Conservation (phyloP, 805 yeast species). For the Tanozyma kutaoensis region DNA sequence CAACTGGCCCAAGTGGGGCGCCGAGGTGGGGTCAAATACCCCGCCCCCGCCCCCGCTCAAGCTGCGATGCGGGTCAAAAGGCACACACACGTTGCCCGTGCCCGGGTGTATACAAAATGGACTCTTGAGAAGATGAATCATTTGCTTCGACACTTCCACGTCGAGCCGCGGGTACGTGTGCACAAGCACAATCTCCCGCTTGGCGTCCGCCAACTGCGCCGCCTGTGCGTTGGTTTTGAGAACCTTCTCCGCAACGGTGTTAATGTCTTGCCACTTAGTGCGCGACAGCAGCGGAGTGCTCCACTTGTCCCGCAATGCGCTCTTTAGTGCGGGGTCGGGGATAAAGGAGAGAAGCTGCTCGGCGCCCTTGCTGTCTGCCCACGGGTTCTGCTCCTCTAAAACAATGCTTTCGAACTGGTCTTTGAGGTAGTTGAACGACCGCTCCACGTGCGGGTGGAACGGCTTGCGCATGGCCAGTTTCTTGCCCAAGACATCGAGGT, state of each 20-base stretch:
- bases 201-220: slow-evolving; percentile 47
- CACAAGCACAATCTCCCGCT: slow-evolving; percentile 68
- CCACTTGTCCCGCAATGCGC: slow-evolving; percentile 51
- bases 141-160: slow-evolving; percentile 80
- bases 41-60: slow-evolving; percentile 17
- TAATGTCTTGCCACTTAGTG: slow-evolving; percentile 75
- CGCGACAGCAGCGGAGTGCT: slow-evolving; percentile 23
- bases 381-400: slow-evolving; percentile 77
- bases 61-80: slow-evolving; percentile 42
- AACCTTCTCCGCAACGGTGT: slow-evolving; percentile 31
- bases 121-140: slow-evolving; percentile 85
- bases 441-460: slow-evolving; percentile 73
- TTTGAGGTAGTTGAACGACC: slow-evolving; percentile 60
- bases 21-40: slow-evolving; percentile 58
- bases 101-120: slow-evolving; percentile 97
- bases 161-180: slow-evolving; percentile 87
- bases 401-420: slow-evolving; percentile 52
- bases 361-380: slow-evolving; percentile 32
- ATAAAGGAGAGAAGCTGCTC: slow-evolving; percentile 47
- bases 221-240: slow-evolving; percentile 34
- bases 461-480: slow-evolving; percentile 54
- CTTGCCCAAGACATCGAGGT: slow-evolving; percentile 52
- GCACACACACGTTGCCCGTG: slow-evolving; percentile 92
- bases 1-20: slow-evolving; percentile 61
- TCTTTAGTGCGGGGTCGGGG: slow-evolving; percentile 45